Evolutionary conservation across 2,329 filamentous ascomycete species (phyloP), one percentile per base, ranked within the genome.

Genomic region (Aspergillus melleus): DNA sequence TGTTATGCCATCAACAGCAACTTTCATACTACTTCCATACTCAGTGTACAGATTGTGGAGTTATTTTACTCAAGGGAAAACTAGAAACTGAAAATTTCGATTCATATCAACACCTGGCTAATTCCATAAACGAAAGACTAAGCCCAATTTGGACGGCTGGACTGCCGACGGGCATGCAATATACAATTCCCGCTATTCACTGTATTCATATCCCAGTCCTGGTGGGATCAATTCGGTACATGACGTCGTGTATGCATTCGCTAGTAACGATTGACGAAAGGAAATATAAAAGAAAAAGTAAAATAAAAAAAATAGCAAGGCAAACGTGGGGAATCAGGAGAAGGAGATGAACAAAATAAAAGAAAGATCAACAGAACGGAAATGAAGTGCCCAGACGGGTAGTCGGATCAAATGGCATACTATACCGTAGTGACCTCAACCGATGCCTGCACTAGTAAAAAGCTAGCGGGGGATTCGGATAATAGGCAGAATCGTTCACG

Each of bases 401-500:
- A 29, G 9, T 29, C 26, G 26, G 26, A 29, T 29, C 26, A 29
- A 29, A 9, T 8, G 4, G 26, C 8, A 29, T 29, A 29, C 2
- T 29, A 29, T 22, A 22, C 22, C 22, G 22, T 22, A 22, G 22
- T 22, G 2, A 29, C 3, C 19, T 22, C 12, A 5, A 29, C 11
- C 24, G 22, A 12, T 20, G 42, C 3, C 20, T 22, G 44, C 32
- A 30, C 14, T 50, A 62, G 61, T 66, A 71, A 54, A 71, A 72
- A 39, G 70, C 67, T 12, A 70, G 53, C 12, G 64, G 61, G 6
- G 64, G 54, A 39, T 72, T 72, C 22, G 63, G 55, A 61, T 69
- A 71, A 49, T 69, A 72, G 3, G 62, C 56, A 22, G 69, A 58
- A 24, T 72, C 71, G 0, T 60, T 52, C 57, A 73, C 64, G 8